Evolutionary conservation across 257 asterid species (phyloP), one percentile per base, ranked within the genome.

Genomic region (Schizonepeta tenuifolia): DNA sequence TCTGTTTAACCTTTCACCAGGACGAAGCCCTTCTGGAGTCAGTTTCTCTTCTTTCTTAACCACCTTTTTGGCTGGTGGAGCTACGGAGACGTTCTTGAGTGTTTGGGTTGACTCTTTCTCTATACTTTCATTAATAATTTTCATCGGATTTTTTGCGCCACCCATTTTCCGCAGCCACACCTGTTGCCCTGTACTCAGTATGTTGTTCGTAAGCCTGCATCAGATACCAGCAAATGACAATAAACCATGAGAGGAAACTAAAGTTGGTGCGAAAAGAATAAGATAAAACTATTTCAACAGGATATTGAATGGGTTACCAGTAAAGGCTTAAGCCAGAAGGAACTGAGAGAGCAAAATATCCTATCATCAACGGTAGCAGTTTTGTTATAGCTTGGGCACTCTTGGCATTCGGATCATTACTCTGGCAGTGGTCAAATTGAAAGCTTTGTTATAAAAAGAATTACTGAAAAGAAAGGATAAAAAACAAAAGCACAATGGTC

Each of bases 281-380:
- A 15, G 56, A 50, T 33, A 56, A 67, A 62, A 55, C 2, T 51
- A 18, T 14, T 28, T 35, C 17, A n/a, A 15, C 31, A 58, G 53
- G 38, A 11, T 41, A 65, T 9, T 41, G 41, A 79, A 47, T n/a
- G 21, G 73, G 86, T 79, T 80, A 95, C 99, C 99, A 95, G 74
- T 95, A 95, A 73, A 95, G 89, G 79, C 99, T 88, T 78, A 95
- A 85, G 79, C 99, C 99, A 47, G 99, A 95, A 70, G 99, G 99
- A 81, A 95, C 99, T 15, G 98, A 89, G 54, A 95, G 84, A 67
- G 99, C 73, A 79, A 95, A 95, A 72, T 95, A 95, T 49, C 99
- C 99, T 72, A 95, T 86, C 98, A 95, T 86, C 82, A 95, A 59
- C 2, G 99, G 99, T 65, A 95, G 88, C 69, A 95, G 81, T 76